Percentiles rank a stretch among this genome's conserved stretches.
These are phyloP conservation scores for Haberlea rhodopensis DNA, from an alignment of 257 asterid species.

Conservation along the genomic window DNA sequence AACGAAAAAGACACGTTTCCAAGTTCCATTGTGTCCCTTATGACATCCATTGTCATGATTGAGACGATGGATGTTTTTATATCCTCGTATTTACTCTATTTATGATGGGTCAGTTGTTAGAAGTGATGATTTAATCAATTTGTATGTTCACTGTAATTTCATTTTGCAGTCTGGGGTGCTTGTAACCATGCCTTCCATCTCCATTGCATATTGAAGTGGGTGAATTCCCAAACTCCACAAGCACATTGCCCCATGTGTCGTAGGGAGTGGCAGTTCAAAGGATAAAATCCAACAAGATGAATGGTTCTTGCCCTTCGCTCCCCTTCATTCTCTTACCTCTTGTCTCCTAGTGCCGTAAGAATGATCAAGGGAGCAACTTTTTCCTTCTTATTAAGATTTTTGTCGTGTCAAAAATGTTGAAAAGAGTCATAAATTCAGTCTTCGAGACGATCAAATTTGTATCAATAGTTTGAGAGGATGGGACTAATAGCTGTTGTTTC, in stretches of 20 bases:
- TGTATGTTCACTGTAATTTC: neutral
- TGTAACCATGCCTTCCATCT: slow-evolving; percentile 96
- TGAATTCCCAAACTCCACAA: slow-evolving; percentile 78
- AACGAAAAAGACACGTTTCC: too few relatives aligned
- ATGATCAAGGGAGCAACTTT: neutral
- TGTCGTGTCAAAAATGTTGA: neutral
- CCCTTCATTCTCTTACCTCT: neutral
- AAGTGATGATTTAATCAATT: neutral
- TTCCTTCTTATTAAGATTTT: neutral
- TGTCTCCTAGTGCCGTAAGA: too few relatives aligned
- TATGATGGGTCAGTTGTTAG: too few relatives aligned
- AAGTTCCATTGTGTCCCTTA: neutral
- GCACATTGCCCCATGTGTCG: slow-evolving; percentile 98
- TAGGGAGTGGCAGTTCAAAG: slow-evolving; percentile 91
- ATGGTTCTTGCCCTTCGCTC: neutral
- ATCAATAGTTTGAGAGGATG: too few relatives aligned
- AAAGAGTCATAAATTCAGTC: too few relatives aligned
- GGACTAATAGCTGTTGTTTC: too few relatives aligned
- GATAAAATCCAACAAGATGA: slow-evolving; percentile 22
- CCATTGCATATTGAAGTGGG: slow-evolving; percentile 94
- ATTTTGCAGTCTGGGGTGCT: slow-evolving; percentile 67
- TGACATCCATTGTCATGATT: neutral
- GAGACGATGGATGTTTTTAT: too few relatives aligned
- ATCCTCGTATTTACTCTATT: neutral
- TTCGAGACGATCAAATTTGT: too few relatives aligned